These are phyloP conservation scores for Boletus eberwhitei DNA, from an alignment of 768 basidiomycete genomes.

Conservation along the genomic window DNA sequence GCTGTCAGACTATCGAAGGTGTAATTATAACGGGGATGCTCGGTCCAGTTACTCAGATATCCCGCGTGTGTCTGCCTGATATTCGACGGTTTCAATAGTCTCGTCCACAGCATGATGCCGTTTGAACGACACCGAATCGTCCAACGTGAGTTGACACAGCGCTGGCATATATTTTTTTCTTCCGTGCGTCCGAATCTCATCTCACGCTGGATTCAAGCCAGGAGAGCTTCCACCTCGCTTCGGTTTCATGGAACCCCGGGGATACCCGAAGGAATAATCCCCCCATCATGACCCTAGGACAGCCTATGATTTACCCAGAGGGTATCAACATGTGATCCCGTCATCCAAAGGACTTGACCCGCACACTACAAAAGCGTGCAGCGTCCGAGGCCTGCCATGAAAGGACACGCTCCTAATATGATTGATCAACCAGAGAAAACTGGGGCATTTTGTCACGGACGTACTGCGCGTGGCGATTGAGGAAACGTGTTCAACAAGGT, in stretches of 20 bases:
- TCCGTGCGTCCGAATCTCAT: not conserved
- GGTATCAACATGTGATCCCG: not conserved
- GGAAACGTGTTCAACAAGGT: slow-evolving; percentile 17
- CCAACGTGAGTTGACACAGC: not conserved
- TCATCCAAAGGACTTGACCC: not conserved
- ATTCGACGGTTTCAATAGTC: not conserved
- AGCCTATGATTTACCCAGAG: not conserved
- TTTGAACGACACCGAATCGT: not conserved
- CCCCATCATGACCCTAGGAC: not conserved
- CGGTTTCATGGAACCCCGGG: slow-evolving; percentile 12
- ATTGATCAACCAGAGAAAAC: not conserved
- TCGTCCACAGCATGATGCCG: not conserved
- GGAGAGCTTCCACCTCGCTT: slow-evolving; percentile 7
- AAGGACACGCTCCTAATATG: not conserved
- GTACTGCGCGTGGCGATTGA: not conserved
- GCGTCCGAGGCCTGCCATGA: not conserved
- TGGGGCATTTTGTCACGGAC: not conserved
- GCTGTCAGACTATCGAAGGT: not conserved
- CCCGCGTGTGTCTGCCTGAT: too few species aligned
- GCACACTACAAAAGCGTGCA: slow-evolving; percentile 2
- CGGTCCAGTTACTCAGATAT: not conserved
- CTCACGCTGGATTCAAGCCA: not conserved
- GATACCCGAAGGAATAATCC: slow-evolving; percentile 10
- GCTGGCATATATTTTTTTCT: not conserved
- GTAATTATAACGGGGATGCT: slow-evolving; percentile 7